Conservation (phyloP, 2,329 filamentous ascomycete genomes). For the Aulographum hederae region DNA sequence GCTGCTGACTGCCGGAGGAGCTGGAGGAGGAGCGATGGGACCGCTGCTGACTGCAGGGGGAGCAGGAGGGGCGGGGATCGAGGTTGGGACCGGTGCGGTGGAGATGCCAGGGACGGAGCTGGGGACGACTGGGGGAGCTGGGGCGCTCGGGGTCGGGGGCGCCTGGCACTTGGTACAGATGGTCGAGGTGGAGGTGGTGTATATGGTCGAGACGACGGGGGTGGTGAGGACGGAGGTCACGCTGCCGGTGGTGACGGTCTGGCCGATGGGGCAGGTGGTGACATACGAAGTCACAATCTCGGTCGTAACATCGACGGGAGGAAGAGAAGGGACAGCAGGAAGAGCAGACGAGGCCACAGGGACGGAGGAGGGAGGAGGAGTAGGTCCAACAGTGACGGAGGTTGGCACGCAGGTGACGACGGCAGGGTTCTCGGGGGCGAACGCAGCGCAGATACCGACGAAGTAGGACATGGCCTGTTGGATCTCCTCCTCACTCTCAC, state of each 20-base stretch:
- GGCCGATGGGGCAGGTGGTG: constrained; percentile 4
- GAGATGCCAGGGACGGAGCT: not conserved
- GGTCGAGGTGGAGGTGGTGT: constrained; percentile 3
- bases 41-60: not conserved
- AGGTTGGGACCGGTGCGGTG: not conserved
- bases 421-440: constrained; percentile 52
- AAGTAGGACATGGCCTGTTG: constrained; percentile 62
- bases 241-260: constrained; percentile 3
- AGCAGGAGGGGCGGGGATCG: not conserved
- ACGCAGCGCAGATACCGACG: constrained; percentile 73
- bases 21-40: too few relatives aligned
- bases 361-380: not conserved
- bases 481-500: constrained; percentile 45
- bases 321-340: not conserved
- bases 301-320: not conserved
- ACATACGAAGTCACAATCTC: constrained; percentile 2
- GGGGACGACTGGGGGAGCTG: constrained; percentile 1
- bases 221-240: constrained; percentile 2
- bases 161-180: constrained; percentile 4
- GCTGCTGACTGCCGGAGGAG: too few relatives aligned
- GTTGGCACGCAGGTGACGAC: constrained; percentile 22
- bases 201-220: constrained; percentile 3
- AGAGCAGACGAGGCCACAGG: not conserved
- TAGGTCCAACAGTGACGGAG: constrained; percentile 1
- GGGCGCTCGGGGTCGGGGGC: not conserved